Evolutionary conservation across 306 rosid species (phyloP).

Genomic region (Prunus mume): DNA sequence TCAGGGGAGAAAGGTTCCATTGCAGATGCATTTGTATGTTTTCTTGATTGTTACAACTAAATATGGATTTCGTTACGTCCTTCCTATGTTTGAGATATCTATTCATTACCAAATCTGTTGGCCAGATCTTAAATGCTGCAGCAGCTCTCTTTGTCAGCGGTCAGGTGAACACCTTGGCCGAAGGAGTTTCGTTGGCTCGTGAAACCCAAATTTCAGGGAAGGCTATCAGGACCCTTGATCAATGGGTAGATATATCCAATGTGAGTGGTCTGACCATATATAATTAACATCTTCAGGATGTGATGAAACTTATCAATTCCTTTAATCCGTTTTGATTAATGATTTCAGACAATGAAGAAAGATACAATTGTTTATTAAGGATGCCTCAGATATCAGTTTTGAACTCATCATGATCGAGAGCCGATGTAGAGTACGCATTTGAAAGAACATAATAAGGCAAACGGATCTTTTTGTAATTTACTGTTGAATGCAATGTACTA

Average conservation of each 20-base stretch:
- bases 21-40: constrained; percentile 89
- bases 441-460: constrained; percentile 8
- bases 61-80: neutral
- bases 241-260: constrained; percentile 60
- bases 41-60: neutral
- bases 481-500: neutral
- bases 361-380: constrained; percentile 20
- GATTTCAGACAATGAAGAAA: constrained; percentile 46
- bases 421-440: neutral
- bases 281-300: constrained; percentile 3
- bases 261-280: constrained; percentile 35
- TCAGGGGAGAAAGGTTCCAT: constrained; percentile 76
- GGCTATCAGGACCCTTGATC: constrained; percentile 67
- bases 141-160: constrained; percentile 79
- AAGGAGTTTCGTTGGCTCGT: constrained; percentile 73
- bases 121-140: constrained; percentile 80
- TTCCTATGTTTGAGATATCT: neutral
- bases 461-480: neutral
- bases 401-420: neutral
- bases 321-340: neutral
- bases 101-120: constrained; percentile 15
- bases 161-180: constrained; percentile 53
- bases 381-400: constrained; percentile 11
- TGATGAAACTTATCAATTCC: neutral
- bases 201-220: constrained; percentile 77